A percentile compares a stretch with the other conserved stretches of the same genome.
Conservation (phyloP, 2,329 filamentous ascomycete genomes). For the Grosmannia huntii region DNA sequence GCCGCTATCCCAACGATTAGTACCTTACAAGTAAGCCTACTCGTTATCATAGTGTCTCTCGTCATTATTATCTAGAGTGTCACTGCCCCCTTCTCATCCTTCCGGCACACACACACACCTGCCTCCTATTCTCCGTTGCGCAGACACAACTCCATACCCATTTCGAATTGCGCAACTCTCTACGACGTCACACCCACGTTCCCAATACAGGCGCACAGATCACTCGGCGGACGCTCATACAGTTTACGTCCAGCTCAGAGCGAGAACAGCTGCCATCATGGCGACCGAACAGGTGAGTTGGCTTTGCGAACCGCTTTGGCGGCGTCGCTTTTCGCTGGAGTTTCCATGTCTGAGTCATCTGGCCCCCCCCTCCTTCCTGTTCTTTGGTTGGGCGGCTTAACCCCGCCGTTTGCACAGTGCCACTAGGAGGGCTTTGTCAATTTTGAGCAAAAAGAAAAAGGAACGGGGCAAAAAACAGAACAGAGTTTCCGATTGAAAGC, state of each 20-base stretch:
- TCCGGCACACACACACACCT: background rate
- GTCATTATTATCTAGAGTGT: background rate
- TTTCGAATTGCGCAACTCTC: background rate
- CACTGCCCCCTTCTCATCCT: background rate
- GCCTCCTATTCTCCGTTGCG: background rate
- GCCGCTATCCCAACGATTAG: background rate
- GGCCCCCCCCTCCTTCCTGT: constrained; percentile 3
- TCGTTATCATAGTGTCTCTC: background rate
- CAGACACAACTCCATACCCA: background rate
- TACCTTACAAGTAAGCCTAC: background rate
- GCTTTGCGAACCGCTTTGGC: background rate
- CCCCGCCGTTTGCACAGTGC: constrained; percentile 5
- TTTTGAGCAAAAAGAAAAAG: constrained; percentile 3
- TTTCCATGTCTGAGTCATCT: constrained; percentile 6
- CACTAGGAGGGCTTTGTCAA: background rate
- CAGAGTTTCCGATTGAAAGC: background rate
- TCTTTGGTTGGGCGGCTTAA: constrained; percentile 2
- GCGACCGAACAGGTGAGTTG: background rate
- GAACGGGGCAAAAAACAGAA: background rate
- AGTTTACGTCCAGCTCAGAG: background rate
- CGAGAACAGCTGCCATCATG: background rate
- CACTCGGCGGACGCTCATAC: background rate
- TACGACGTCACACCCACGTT: background rate
- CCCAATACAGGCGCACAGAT: background rate
- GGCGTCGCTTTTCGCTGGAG: background rate